Percentiles rank a stretch among this genome's conserved stretches.
Conservation (phyloP, 495 filamentous ascomycete genomes). For the Cryomyces minteri region DNA sequence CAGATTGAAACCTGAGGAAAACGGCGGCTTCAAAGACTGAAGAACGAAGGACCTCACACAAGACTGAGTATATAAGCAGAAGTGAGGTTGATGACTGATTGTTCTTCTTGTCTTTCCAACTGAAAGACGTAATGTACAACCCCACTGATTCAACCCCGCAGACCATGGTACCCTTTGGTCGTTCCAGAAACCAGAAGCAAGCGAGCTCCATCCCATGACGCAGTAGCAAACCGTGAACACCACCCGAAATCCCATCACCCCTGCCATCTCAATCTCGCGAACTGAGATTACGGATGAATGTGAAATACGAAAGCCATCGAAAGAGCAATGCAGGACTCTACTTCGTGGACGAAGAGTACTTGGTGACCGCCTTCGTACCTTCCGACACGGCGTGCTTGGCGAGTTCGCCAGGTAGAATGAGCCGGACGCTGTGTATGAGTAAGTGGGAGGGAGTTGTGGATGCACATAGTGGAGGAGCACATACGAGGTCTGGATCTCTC, state of each 20-base stretch:
- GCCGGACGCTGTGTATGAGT: conserved; percentile 42
- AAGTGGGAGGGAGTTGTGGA: background rate
- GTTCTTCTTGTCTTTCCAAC: no score
- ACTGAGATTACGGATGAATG: no score
- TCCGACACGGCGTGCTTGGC: conserved; percentile 99
- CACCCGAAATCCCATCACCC: conserved; percentile 1
- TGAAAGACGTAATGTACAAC: no score
- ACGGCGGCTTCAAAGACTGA: no score
- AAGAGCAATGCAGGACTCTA: conserved; percentile 27
- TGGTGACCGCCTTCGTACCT: conserved; percentile 99
- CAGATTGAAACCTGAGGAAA: no score
- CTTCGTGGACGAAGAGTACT: conserved; percentile 99
- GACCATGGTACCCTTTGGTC: no score
- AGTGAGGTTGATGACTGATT: no score
- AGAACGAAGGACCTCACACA: no score
- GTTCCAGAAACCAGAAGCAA: conserved; percentile 3
- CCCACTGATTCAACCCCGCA: no score
- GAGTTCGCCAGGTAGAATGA: conserved; percentile 95
- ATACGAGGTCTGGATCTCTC: conserved; percentile 96
- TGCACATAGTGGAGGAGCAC: conserved; percentile 12
- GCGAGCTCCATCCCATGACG: conserved; percentile 21
- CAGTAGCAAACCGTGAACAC: conserved; percentile 22
- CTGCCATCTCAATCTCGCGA: background rate
- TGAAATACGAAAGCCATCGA: background rate
- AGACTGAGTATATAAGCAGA: no score